Conservation (phyloP, 352 stramenopile genomes). For the Phytophthora syringae region DNA sequence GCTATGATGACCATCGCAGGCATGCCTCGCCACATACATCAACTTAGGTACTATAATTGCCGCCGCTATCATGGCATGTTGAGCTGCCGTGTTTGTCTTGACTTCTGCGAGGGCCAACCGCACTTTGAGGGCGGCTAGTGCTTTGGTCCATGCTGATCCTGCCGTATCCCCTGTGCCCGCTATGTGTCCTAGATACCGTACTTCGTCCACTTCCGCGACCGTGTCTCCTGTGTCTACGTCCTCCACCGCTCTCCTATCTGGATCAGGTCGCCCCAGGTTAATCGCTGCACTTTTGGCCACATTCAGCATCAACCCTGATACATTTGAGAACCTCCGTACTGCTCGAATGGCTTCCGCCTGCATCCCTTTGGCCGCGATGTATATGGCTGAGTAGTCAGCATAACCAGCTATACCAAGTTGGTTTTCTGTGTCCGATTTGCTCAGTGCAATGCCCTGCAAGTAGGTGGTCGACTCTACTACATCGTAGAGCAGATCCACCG, state of each 20-base stretch:
- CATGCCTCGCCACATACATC: not conserved
- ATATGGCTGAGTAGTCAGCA: not conserved
- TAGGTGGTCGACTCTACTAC: no score
- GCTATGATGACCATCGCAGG: not conserved
- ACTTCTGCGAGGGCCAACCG: not conserved
- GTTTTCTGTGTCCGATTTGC: not conserved
- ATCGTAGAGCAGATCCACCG: no score
- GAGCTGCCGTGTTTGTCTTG: not conserved
- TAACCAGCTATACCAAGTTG: not conserved
- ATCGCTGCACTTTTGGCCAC: not conserved
- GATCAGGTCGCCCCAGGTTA: no score
- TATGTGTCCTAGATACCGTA: not conserved
- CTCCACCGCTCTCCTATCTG: no score
- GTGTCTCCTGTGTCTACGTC: not conserved
- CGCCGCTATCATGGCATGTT: not conserved
- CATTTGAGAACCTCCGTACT: not conserved
- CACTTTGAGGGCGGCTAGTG: not conserved
- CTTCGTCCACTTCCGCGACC: no score
- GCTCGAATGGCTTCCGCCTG: not conserved
- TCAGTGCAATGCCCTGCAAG: not conserved
- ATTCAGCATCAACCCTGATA: not conserved
- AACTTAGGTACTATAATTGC: not conserved
- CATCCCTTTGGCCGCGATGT: not conserved
- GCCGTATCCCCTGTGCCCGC: not conserved
- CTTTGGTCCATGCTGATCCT: not conserved